Evolutionary conservation across 306 rosid species (phyloP), one percentile per base, ranked within the genome.

Genomic region (Betula pendula): DNA sequence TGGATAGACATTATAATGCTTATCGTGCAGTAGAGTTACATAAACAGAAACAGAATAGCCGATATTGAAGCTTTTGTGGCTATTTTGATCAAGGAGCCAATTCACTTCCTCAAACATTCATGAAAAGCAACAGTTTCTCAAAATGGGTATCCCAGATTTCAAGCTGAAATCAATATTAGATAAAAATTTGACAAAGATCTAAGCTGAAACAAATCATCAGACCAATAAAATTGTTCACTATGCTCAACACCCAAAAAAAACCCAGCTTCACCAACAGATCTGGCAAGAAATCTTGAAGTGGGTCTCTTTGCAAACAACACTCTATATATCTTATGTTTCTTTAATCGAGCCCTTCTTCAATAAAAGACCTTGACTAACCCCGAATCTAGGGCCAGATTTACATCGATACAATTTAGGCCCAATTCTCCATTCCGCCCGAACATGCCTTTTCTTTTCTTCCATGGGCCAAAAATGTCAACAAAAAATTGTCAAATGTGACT

Each of bases 131-230:
- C 79, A 73, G 40, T n/a, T 70, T 76, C 76, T 77, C 83, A 68
- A 81, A 79, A 80, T 31, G 48, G 76, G 65, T 45, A 45, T 48
- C 78, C 59, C 59, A 33, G 56, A 68, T 69, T 79, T 77, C 45
- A 74, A 80, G 71, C 77, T 83, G 49, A 75, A 82, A 59, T 83
- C 97, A 92, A 87, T 84, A 68, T 79, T 58, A 78, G 40, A 53
- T 74, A 63, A 66, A 53, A 82, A 79, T 79, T 72, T 66, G 80
- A 67, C 75, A 85, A 60, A 83, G 85, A 89, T 87, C 84, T 43
- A 77, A 79, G 71, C 75, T 58, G 24, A 44, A 75, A 58, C 31
- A 74, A 71, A 47, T 4, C 85, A 87, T 82, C 80, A 42, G 45
- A 14, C 76, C 79, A 29, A 53, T n/a, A 6, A 17, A 58, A 76